Percentiles rank a stretch among this genome's conserved stretches.
These are phyloP conservation scores for Plectosphaerella cucumerina DNA, from an alignment of 2,329 filamentous ascomycete genomes.

Conservation along the genomic window DNA sequence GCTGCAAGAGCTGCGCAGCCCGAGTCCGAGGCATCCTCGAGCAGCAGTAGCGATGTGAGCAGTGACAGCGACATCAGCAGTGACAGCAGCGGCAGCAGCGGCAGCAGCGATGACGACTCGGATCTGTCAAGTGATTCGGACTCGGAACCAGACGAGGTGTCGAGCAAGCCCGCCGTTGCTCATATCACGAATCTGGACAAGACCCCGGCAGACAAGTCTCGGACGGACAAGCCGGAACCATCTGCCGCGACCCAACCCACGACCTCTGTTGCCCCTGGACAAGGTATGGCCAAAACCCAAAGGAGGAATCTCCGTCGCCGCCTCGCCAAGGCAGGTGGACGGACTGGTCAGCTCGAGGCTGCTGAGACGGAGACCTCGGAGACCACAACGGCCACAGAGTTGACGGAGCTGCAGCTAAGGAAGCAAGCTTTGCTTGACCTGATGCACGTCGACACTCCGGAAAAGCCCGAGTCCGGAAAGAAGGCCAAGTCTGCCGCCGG, in stretches of 20 bases:
- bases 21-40: neutral
- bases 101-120: constrained; percentile 13
- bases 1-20: neutral
- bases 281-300: constrained; percentile 39
- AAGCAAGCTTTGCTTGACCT: constrained; percentile 34
- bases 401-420: constrained; percentile 12
- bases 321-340: constrained; percentile 22
- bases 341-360: neutral
- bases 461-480: neutral
- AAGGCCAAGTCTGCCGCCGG: neutral
- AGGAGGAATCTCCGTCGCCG: constrained; percentile 49
- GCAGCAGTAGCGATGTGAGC: neutral
- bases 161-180: constrained; percentile 23
- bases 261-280: constrained; percentile 20
- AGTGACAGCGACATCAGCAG: neutral
- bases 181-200: neutral
- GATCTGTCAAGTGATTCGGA: constrained; percentile 14
- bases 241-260: neutral
- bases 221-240: constrained; percentile 1
- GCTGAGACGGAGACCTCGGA: too few relatives aligned
- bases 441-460: neutral
- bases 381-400: too few relatives aligned
- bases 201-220: neutral
- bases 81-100: constrained; percentile 1
- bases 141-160: constrained; percentile 29